phyloP scores from a whole-genome alignment of 345 rosid species.

The Murraya paniculata region DNA sequence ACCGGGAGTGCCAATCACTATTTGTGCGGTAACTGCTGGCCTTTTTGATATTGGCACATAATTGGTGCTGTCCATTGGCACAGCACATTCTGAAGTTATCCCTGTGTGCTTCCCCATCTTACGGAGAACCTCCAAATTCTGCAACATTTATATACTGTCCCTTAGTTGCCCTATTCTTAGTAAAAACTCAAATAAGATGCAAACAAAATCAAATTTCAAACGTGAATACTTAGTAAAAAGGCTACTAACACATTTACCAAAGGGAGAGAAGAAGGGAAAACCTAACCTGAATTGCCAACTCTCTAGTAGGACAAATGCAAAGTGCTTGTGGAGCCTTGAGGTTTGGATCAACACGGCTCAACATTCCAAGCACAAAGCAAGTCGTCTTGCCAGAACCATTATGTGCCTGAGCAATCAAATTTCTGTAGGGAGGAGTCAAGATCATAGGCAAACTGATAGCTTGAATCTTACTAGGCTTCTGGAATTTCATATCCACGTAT shows the following conservation, averaged over 20 bases:
- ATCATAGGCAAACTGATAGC: slow-evolving; percentile 94
- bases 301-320: slow-evolving; percentile 95
- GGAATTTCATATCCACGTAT: slow-evolving; percentile 88
- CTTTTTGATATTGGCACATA: slow-evolving; percentile 35
- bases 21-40: slow-evolving; percentile 55
- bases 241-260: neutral
- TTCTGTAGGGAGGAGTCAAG: slow-evolving; percentile 73
- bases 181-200: neutral
- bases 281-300: slow-evolving; percentile 86
- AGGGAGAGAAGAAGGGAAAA: neutral
- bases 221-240: neutral
- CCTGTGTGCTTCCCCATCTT: slow-evolving; percentile 94
- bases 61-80: slow-evolving; percentile 55
- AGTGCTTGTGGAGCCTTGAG: slow-evolving; percentile 73
- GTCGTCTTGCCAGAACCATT: slow-evolving; percentile 98
- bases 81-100: slow-evolving; percentile 66
- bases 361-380: slow-evolving; percentile 94
- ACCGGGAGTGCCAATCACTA: slow-evolving; percentile 97
- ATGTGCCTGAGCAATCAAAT: slow-evolving; percentile 92
- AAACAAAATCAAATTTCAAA: neutral
- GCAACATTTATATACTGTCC: slow-evolving; percentile 13
- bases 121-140: slow-evolving; percentile 89
- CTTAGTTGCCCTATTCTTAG: neutral
- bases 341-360: slow-evolving; percentile 73
- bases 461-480: slow-evolving; percentile 95